These are phyloP conservation scores for Xylaria sp. DNA, from an alignment of 2,329 filamentous ascomycete genomes.

Conservation along the genomic window DNA sequence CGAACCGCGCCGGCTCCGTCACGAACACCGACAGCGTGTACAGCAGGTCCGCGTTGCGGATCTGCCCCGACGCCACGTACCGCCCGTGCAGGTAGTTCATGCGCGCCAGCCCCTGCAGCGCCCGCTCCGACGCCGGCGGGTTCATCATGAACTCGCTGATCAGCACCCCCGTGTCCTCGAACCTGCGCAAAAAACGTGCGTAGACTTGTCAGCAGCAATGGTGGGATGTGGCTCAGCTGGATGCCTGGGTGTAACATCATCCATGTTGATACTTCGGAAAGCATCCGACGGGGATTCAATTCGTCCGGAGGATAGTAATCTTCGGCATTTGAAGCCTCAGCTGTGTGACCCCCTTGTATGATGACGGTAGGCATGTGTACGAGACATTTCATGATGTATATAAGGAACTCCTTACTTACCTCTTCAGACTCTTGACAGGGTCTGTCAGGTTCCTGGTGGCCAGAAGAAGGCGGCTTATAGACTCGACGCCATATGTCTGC, in stretches of 20 bases:
- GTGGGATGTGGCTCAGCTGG: too few species aligned
- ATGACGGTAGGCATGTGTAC: too few species aligned
- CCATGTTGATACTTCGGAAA: too few species aligned
- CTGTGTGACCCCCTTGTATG: too few species aligned
- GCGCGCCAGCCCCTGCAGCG: conserved; percentile 40
- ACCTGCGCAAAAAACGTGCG: conserved; percentile 23
- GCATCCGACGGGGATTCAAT: too few species aligned
- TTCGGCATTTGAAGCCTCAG: too few species aligned
- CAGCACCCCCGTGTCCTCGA: conserved; percentile 37
- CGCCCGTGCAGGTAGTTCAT: conserved; percentile 44
- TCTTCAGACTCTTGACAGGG: conserved; percentile 36
- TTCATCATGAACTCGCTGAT: conserved; percentile 39
- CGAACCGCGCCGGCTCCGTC: conserved; percentile 65
- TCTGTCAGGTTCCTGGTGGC: conserved; percentile 38
- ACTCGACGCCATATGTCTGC: conserved; percentile 39
- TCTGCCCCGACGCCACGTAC: conserved; percentile 39
- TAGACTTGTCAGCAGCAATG: too few species aligned
- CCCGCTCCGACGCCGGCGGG: conserved; percentile 40
- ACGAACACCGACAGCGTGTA: conserved; percentile 61
- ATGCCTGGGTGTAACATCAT: too few species aligned
- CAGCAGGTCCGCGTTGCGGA: conserved; percentile 42
- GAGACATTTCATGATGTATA: neutral
- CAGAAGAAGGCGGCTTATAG: conserved; percentile 35
- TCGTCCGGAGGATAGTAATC: too few species aligned
- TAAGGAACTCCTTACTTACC: conserved; percentile 24